Evolutionary conservation across 176 grass and related monocot species (phyloP).

Genomic region (Lolium multiflorum): DNA sequence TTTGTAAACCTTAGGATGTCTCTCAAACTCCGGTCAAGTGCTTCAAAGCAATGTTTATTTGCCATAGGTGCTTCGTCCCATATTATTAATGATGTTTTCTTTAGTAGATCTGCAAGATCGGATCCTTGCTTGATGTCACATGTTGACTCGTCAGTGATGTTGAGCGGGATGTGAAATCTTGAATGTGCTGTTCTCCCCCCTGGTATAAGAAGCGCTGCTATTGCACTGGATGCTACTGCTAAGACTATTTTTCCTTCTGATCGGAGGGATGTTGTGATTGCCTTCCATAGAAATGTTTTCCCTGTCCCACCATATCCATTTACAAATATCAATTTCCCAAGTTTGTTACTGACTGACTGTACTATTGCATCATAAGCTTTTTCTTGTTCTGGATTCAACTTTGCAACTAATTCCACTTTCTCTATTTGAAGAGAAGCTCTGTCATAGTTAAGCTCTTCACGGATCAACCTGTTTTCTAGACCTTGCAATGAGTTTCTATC

Average conservation of each 20-base stretch:
- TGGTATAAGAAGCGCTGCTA: not conserved
- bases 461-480: slow-evolving; percentile 14
- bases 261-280: not conserved
- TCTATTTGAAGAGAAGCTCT: not conserved
- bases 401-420: not conserved
- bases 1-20: slow-evolving; percentile 16
- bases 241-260: slow-evolving; percentile 4
- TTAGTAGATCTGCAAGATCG: not conserved
- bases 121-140: slow-evolving; percentile 35
- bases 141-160: slow-evolving; percentile 19
- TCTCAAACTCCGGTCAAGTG: slow-evolving; percentile 15
- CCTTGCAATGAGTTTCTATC: not conserved
- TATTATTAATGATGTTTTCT: slow-evolving; percentile 31
- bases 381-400: slow-evolving; percentile 13
- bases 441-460: slow-evolving; percentile 25
- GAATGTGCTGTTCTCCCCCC: not conserved
- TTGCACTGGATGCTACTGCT: not conserved
- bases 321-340: slow-evolving; percentile 8
- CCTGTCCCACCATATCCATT: not conserved
- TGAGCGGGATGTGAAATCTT: not conserved
- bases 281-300: slow-evolving; percentile 25
- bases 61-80: not conserved
- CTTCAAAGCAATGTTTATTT: slow-evolving; percentile 25
- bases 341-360: not conserved
- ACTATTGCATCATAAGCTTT: slow-evolving; percentile 3